phyloP scores from a whole-genome alignment of 1,284 basidiomycete species.

The Irpex lacteus region DNA sequence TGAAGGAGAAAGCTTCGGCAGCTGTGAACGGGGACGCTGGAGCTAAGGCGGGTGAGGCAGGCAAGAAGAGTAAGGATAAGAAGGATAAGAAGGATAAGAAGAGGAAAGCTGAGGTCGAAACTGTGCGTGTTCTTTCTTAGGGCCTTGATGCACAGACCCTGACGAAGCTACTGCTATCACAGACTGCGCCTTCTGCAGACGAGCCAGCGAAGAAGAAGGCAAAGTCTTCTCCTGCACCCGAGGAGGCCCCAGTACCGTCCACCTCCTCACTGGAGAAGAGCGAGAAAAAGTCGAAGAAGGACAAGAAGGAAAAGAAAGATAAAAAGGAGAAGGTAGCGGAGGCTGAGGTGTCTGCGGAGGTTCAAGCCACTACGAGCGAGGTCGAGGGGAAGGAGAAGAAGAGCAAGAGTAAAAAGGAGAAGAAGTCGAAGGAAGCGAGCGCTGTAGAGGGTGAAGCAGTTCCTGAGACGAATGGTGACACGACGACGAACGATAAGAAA shows the following conservation, averaged over 20 bases:
- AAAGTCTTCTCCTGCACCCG: slow-evolving; percentile 13
- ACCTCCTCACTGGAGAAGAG: slow-evolving; percentile 8
- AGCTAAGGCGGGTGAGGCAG: slow-evolving; percentile 15
- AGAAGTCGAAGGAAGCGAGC: slow-evolving; percentile 27
- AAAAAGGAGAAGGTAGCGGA: slow-evolving; percentile 29
- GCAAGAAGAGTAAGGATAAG: slow-evolving; percentile 22
- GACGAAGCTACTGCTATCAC: not conserved
- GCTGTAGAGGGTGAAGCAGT: slow-evolving; percentile 14
- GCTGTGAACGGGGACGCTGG: not conserved
- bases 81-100: slow-evolving; percentile 22
- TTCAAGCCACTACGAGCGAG: no score
- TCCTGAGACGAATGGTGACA: slow-evolving; percentile 17
- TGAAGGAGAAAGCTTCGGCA: no score
- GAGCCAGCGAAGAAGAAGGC: slow-evolving; percentile 22
- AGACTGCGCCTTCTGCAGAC: slow-evolving; percentile 1
- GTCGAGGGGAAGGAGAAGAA: slow-evolving; percentile 19
- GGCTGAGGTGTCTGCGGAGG: slow-evolving; percentile 7
- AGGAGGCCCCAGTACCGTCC: slow-evolving; percentile 5
- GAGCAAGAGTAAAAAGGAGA: slow-evolving; percentile 16
- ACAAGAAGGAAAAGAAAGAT: slow-evolving; percentile 17
- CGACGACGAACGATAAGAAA: slow-evolving; percentile 24
- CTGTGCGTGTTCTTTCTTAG: not conserved
- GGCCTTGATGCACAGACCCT: no score
- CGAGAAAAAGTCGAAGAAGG: slow-evolving; percentile 17
- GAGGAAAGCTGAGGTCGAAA: slow-evolving; percentile 18